phyloP scores from a whole-genome alignment of 257 asterid species.

The Coffea canephora region DNA sequence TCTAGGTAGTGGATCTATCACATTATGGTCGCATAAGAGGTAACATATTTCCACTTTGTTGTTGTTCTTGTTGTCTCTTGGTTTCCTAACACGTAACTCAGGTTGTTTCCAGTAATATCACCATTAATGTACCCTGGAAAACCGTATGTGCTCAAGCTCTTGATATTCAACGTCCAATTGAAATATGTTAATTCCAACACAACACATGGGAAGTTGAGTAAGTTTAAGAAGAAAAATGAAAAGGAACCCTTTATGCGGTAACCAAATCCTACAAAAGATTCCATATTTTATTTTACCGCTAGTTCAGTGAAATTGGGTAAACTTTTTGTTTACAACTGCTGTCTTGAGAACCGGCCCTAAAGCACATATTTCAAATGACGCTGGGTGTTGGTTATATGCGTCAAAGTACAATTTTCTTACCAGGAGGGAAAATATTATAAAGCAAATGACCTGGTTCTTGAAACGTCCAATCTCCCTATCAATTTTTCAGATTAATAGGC shows the following conservation, averaged over 20 bases:
- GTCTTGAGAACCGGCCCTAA: neutral
- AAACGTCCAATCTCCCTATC: neutral
- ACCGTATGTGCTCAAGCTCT: neutral
- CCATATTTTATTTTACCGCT: too few species aligned
- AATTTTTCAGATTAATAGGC: neutral
- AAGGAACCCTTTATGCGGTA: too few species aligned
- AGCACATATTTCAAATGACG: neutral
- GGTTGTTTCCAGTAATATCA: neutral
- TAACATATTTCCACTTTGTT: constrained; percentile 26
- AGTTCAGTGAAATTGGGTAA: too few species aligned
- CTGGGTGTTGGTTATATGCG: neutral
- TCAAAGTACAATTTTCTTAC: too few species aligned
- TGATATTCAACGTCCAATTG: too few species aligned
- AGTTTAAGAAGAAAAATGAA: too few species aligned
- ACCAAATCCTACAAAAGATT: too few species aligned
- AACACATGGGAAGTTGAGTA: too few species aligned
- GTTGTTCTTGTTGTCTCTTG: constrained; percentile 3
- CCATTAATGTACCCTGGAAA: neutral
- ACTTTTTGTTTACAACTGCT: neutral
- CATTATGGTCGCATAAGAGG: constrained; percentile 93
- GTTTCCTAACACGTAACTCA: neutral
- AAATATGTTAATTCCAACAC: too few species aligned
- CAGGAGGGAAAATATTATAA: too few species aligned
- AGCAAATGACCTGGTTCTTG: neutral
- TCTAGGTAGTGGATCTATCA: constrained; percentile 87